Percentiles rank a stretch among this genome's conserved stretches.
Evolutionary conservation across 495 filamentous ascomycete species (phyloP).

Genomic region (Penicillium dipodomyicola): DNA sequence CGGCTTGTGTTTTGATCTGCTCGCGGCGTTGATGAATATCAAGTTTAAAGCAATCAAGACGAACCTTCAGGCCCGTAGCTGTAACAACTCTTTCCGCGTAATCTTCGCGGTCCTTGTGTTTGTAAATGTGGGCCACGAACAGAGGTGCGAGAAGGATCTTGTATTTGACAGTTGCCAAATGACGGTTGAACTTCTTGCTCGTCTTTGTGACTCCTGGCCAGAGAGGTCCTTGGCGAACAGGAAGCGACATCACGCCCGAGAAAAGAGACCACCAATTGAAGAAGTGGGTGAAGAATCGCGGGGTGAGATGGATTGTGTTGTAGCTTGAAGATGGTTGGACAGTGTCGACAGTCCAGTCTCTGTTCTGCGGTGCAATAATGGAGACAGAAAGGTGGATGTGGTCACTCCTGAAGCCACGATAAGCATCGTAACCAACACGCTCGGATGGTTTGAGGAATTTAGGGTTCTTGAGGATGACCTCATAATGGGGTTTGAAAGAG

Average conservation of each 20-base stretch:
- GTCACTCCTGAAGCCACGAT: slow-evolving; percentile 88
- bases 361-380: slow-evolving; percentile 74
- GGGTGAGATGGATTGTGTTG: slow-evolving; percentile 89
- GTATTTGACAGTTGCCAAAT: slow-evolving; percentile 96
- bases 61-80: slow-evolving; percentile 90
- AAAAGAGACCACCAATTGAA: slow-evolving; percentile 98
- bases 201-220: slow-evolving; percentile 93
- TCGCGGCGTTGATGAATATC: slow-evolving; percentile 94
- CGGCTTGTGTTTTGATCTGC: slow-evolving; percentile 76
- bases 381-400: slow-evolving; percentile 93
- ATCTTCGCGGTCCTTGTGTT: slow-evolving; percentile 93
- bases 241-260: slow-evolving; percentile 89
- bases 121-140: slow-evolving; percentile 95
- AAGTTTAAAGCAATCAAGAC: slow-evolving; percentile 91
- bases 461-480: slow-evolving; percentile 81
- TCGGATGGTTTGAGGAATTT: slow-evolving; percentile 59
- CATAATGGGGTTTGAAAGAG: slow-evolving; percentile 87
- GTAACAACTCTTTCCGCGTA: slow-evolving; percentile 75
- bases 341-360: slow-evolving; percentile 70
- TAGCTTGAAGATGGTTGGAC: slow-evolving; percentile 77
- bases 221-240: slow-evolving; percentile 84
- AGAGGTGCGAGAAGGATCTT: slow-evolving; percentile 87
- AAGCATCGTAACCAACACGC: slow-evolving; percentile 75
- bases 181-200: slow-evolving; percentile 96
- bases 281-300: slow-evolving; percentile 97